Percentiles rank a stretch among this genome's conserved stretches.
Conservation (phyloP, 1,284 basidiomycete genomes). For the Ganoderma boninense region DNA sequence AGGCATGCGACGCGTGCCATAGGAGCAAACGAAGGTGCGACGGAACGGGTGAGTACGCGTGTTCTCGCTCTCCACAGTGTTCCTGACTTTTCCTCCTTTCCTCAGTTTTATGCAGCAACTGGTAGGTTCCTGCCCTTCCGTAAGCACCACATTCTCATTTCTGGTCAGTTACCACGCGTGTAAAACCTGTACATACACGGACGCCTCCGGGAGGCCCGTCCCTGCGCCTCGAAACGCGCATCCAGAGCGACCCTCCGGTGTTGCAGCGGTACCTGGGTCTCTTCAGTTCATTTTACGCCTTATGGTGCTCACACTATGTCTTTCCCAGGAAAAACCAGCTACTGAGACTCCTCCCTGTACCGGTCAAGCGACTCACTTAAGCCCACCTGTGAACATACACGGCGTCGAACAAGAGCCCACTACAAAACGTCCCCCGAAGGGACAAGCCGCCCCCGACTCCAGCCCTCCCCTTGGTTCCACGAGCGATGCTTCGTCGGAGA, state of each 20-base stretch:
- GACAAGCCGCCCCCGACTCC: slow-evolving; percentile 28
- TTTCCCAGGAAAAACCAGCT: slow-evolving; percentile 24
- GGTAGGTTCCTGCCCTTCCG: slow-evolving; percentile 51
- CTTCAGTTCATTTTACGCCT: slow-evolving; percentile 17
- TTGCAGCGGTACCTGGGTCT: slow-evolving; percentile 27
- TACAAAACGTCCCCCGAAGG: slow-evolving; percentile 33
- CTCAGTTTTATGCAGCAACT: slow-evolving; percentile 81
- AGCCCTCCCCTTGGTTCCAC: slow-evolving; percentile 37
- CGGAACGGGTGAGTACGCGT: slow-evolving; percentile 67
- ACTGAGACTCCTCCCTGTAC: slow-evolving; percentile 28
- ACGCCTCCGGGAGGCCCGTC: slow-evolving; percentile 77
- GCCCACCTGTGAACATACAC: slow-evolving; percentile 24
- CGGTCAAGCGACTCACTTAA: slow-evolving; percentile 29
- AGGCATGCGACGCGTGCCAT: slow-evolving; percentile 86
- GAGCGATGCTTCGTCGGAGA: slow-evolving; percentile 44
- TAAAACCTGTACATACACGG: slow-evolving; percentile 82
- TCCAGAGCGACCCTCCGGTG: slow-evolving; percentile 23
- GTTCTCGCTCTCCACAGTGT: slow-evolving; percentile 4
- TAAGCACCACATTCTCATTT: slow-evolving; percentile 3
- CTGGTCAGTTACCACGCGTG: slow-evolving; percentile 75
- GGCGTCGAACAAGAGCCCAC: slow-evolving; percentile 34
- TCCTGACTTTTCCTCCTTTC: slow-evolving; percentile 22
- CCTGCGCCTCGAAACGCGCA: slow-evolving; percentile 62
- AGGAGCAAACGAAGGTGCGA: slow-evolving; percentile 85
- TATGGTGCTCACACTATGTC: not conserved